Base-by-base conservation (phyloP, 352 stramenopile genomes). In the Hyaloperonospora brassicae region DNA sequence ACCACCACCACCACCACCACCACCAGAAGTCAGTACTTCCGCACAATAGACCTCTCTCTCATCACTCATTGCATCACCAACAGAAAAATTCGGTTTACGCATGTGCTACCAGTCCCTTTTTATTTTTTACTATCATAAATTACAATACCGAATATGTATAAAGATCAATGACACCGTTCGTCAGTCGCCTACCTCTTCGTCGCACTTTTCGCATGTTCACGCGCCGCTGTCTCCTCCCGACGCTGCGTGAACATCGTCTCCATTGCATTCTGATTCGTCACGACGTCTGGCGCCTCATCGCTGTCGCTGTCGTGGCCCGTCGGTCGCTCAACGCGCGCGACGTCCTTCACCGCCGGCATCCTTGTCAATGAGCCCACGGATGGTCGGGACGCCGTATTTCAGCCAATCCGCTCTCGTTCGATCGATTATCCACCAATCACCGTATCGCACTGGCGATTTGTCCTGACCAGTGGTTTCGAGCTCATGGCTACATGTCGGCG, bases 231-330 rank as follows among this genome's bases (percentile, higher is more conserved):
- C 50, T 89, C 75, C 25, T 82, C 66, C 14, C 62, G 75, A 36
- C 69, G 66, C 56, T 69, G 72, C 47, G 70, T 61, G 39, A 74
- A 61, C 47, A 61, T 77, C 59, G 84, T 62, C 56, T 86, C 52
- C 61, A 73, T 61, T 24, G 81, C 81, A 50, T 56, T 87, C 48
- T 73, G 67, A 63, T 88, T 92, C 48, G 75, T 83, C 52, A 92
- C 73, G 35, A 85, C 73, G 55, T 92, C 81, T 23, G 81, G 81
- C 24, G 81, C 79, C 58, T 89, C 81, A 52, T 89, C 80, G 44
- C 63, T 66, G 41, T 89, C 79, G 59, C 72, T 85, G 40, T 78
- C 66, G 47, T 70, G 64, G n/a, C 46, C 39, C n/a, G 57, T 42
- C 12, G 47, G 48, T 17, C 41, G 42, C 35, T 54, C 51, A 30